Evolutionary conservation across 352 stramenopile species (phyloP).

Genomic region (Globisporangium radiosum): DNA sequence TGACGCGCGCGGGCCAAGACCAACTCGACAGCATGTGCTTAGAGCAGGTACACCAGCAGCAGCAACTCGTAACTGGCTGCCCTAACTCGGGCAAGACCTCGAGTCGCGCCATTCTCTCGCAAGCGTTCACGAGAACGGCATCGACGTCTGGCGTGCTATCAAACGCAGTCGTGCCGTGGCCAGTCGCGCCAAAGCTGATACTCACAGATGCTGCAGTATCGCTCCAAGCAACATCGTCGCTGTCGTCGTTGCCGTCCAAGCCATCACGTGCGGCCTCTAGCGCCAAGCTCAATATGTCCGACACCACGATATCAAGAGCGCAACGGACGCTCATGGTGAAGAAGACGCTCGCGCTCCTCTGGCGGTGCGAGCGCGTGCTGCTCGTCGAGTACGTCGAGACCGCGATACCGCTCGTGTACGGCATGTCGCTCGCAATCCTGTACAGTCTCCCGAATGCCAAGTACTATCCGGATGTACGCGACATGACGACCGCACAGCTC

Average conservation of each 20-base stretch:
- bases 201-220: neutral
- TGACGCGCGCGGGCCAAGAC: neutral
- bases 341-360: conserved; percentile 5
- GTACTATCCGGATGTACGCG: conserved; percentile 3
- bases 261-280: neutral
- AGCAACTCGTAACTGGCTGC: neutral
- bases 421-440: neutral
- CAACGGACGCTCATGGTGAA: neutral
- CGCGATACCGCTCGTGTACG: conserved; percentile 1
- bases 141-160: neutral
- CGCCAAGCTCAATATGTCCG: neutral
- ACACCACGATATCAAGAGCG: neutral
- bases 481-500: conserved; percentile 8
- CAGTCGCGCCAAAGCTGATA: neutral
- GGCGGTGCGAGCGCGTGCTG: conserved; percentile 1
- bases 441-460: neutral
- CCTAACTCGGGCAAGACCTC: neutral
- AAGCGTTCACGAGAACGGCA: neutral
- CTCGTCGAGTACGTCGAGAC: conserved; percentile 9
- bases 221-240: neutral
- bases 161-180: neutral
- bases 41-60: conserved; percentile 1
- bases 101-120: neutral
- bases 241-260: neutral
- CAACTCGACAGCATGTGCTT: neutral